Conservation (phyloP, 2,329 filamentous ascomycete genomes). For the Calonectria naviculata region DNA sequence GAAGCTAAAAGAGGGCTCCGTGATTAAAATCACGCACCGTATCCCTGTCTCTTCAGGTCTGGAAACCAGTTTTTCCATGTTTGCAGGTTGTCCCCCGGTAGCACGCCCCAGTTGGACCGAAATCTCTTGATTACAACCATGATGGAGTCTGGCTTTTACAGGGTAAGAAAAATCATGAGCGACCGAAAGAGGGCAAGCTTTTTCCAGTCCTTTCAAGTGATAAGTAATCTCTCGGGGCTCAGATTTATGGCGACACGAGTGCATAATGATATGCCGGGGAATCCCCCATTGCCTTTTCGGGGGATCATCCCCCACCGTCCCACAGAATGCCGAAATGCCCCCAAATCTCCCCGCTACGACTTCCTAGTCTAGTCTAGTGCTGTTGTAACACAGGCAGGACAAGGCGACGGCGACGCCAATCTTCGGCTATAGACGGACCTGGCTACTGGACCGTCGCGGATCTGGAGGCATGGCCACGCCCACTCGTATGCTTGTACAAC, state of each 20-base stretch:
- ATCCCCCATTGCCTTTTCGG: not conserved
- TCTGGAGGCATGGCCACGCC: no score
- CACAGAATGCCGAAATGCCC: not conserved
- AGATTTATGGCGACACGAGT: not conserved
- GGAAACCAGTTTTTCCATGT: constrained; percentile 1
- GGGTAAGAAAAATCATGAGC: not conserved
- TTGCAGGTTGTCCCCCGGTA: not conserved
- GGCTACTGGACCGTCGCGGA: no score
- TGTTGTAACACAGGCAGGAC: not conserved
- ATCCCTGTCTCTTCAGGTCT: not conserved
- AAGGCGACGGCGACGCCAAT: not conserved
- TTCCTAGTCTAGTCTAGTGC: not conserved
- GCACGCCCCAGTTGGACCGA: not conserved
- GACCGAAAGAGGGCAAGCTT: not conserved
- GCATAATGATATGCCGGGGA: not conserved
- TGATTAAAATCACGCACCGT: not conserved
- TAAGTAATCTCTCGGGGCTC: not conserved
- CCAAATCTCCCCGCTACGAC: not conserved
- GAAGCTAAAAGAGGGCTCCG: not conserved
- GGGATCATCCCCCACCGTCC: not conserved
- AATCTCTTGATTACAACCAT: not conserved
- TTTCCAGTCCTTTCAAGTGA: no score
- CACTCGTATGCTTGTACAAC: no score
- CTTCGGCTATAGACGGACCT: not conserved
- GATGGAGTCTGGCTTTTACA: not conserved